phyloP scores from a whole-genome alignment of 768 basidiomycete genomes.

The Naganishia kalamii region DNA sequence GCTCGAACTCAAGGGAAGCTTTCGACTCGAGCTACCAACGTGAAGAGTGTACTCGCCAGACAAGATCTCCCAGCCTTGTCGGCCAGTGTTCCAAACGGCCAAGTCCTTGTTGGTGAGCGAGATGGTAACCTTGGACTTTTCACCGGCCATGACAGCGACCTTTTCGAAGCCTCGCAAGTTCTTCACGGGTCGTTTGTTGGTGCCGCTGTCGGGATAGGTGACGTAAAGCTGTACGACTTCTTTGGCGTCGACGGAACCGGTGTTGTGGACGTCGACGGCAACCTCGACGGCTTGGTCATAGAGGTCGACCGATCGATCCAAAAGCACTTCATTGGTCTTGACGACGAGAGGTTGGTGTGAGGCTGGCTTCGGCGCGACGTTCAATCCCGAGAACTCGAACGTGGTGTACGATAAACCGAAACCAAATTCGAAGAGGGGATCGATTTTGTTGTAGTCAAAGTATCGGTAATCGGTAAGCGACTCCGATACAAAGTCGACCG shows the following conservation, averaged over 20 bases:
- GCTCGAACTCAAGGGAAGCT: not conserved
- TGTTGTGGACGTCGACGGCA: slow-evolving; percentile 52
- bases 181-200: slow-evolving; percentile 53
- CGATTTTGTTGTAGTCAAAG: slow-evolving; percentile 42
- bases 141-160: slow-evolving; percentile 43
- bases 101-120: slow-evolving; percentile 14
- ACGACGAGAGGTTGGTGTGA: slow-evolving; percentile 8
- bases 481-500: not conserved
- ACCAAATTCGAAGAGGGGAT: slow-evolving; percentile 65
- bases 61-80: slow-evolving; percentile 14
- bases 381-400: slow-evolving; percentile 56
- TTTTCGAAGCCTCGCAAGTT: slow-evolving; percentile 58
- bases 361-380: slow-evolving; percentile 30
- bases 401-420: slow-evolving; percentile 70
- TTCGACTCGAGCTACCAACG: slow-evolving; percentile 5
- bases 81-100: slow-evolving; percentile 4
- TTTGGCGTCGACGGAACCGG: slow-evolving; percentile 55
- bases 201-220: slow-evolving; percentile 51
- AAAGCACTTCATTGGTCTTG: slow-evolving; percentile 12
- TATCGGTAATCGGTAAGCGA: slow-evolving; percentile 21
- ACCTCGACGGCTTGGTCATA: slow-evolving; percentile 32
- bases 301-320: slow-evolving; percentile 25
- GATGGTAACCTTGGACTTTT: slow-evolving; percentile 37
- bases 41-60: not conserved
- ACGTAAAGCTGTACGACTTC: slow-evolving; percentile 66